phyloP scores from a whole-genome alignment of 2,329 filamentous ascomycete species.

The Drechslerella coelobrocha region DNA sequence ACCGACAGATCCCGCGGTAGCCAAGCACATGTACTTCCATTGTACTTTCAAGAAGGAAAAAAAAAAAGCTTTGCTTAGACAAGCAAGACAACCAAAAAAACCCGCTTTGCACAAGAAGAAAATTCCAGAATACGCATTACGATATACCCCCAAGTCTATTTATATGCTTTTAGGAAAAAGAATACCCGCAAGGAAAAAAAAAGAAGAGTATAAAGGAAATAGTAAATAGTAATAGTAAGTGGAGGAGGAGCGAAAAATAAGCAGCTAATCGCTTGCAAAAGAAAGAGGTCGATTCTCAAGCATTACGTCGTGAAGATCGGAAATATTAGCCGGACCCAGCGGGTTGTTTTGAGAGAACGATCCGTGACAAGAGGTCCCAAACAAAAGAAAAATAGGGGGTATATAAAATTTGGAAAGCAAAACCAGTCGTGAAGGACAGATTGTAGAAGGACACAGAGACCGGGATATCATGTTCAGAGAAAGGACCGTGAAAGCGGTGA shows the following conservation, averaged over 20 bases:
- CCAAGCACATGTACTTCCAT: too few relatives aligned
- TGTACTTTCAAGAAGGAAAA: not conserved
- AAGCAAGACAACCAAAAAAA: conserved; percentile 1
- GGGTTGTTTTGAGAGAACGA: conserved; percentile 43
- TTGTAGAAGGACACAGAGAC: conserved; percentile 9
- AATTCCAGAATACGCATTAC: conserved; percentile 30
- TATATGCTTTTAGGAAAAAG: conserved; percentile 50
- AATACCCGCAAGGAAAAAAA: conserved; percentile 31
- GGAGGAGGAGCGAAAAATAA: conserved; percentile 3
- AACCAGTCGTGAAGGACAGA: conserved; percentile 38
- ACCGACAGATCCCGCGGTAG: conserved; percentile 5
- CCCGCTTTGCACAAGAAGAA: conserved; percentile 37
- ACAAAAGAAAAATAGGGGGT: conserved; percentile 17
- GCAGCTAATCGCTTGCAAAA: conserved; percentile 12
- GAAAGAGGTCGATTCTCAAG: conserved; percentile 4
- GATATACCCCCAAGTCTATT: conserved; percentile 52
- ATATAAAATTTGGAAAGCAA: conserved; percentile 15
- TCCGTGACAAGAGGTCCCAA: conserved; percentile 19
- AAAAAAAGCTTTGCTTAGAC: conserved; percentile 3
- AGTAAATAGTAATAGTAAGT: too few relatives aligned
- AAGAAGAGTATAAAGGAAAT: conserved; percentile 2
- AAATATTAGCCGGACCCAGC: conserved; percentile 48
- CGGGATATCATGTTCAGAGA: conserved; percentile 47
- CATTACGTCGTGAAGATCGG: conserved; percentile 25
- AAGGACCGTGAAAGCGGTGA: conserved; percentile 18